These are phyloP conservation scores for Suillus clintonianus DNA, from an alignment of 768 basidiomycete species.

Conservation along the genomic window DNA sequence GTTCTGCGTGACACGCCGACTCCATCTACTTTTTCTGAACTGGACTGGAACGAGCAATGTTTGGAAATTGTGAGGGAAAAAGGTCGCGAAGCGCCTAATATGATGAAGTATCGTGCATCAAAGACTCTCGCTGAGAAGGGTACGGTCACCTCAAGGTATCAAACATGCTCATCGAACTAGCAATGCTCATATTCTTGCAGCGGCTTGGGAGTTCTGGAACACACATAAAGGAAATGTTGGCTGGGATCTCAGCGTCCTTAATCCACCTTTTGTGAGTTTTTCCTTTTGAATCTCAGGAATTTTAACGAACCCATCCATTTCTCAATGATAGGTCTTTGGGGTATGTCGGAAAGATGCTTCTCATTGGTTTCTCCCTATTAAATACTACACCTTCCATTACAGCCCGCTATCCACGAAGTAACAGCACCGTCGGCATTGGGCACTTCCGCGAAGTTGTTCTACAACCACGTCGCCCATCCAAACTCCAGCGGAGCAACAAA, in stretches of 20 bases:
- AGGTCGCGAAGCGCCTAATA: constrained; percentile 42
- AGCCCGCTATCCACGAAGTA: constrained; percentile 49
- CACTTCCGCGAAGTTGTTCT: constrained; percentile 38
- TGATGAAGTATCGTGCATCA: constrained; percentile 54
- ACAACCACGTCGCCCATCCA: constrained; percentile 31
- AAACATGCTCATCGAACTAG: neutral
- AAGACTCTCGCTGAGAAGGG: constrained; percentile 69
- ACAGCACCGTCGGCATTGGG: constrained; percentile 37
- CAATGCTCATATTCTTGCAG: constrained; percentile 15
- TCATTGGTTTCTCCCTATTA: neutral
- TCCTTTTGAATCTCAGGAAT: neutral
- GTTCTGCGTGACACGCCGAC: constrained; percentile 34
- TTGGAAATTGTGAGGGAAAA: constrained; percentile 44
- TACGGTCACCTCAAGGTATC: constrained; percentile 12
- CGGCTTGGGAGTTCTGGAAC: constrained; percentile 51
- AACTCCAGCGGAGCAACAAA: constrained; percentile 23
- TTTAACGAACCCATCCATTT: neutral
- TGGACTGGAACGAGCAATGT: constrained; percentile 59
- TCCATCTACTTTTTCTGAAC: constrained; percentile 41
- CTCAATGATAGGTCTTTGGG: constrained; percentile 26
- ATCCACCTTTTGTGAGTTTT: constrained; percentile 39
- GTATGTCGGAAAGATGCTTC: constrained; percentile 11
- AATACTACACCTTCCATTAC: neutral
- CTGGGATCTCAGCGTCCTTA: constrained; percentile 42
- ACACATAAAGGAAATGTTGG: constrained; percentile 32